A percentile compares a stretch with the other conserved stretches of the same genome.
Conservation (phyloP, 768 basidiomycete genomes). For the Naganishia vaughanmartiniae region DNA sequence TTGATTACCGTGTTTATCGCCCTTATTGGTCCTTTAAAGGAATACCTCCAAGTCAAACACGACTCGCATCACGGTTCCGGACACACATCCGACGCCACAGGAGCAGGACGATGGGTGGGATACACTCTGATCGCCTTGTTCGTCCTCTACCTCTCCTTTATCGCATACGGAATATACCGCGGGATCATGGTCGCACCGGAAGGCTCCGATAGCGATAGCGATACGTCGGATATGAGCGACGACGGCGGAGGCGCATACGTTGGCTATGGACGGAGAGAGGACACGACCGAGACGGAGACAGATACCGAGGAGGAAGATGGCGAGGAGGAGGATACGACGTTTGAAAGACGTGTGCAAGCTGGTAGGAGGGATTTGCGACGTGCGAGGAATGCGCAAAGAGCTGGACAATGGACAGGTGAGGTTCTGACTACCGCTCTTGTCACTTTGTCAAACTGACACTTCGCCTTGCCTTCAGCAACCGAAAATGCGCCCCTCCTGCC, state of each 20-base stretch:
- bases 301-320: constrained; percentile 10
- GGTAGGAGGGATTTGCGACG: constrained; percentile 4
- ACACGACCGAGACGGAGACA: constrained; percentile 6
- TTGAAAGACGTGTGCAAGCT: constrained; percentile 3
- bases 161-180: constrained; percentile 34
- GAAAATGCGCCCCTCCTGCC: constrained; percentile 26
- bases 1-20: constrained; percentile 23
- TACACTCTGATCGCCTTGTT: constrained; percentile 28
- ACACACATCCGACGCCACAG: not conserved
- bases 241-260: not conserved
- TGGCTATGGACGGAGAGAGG: not conserved
- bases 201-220: constrained; percentile 28
- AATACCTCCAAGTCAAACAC: not conserved
- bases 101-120: constrained; percentile 27
- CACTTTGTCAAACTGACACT: no score
- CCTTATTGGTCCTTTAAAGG: constrained; percentile 8
- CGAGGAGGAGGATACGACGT: constrained; percentile 21
- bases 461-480: not conserved
- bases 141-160: constrained; percentile 29
- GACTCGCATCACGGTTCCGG: not conserved
- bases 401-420: not conserved
- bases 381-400: constrained; percentile 2
- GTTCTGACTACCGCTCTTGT: not conserved
- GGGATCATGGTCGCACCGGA: constrained; percentile 36
- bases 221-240: constrained; percentile 1